Evolutionary conservation across 129 eudicot species (phyloP), one percentile per base, ranked within the genome.

Genomic region (Pulicaria dysenterica): DNA sequence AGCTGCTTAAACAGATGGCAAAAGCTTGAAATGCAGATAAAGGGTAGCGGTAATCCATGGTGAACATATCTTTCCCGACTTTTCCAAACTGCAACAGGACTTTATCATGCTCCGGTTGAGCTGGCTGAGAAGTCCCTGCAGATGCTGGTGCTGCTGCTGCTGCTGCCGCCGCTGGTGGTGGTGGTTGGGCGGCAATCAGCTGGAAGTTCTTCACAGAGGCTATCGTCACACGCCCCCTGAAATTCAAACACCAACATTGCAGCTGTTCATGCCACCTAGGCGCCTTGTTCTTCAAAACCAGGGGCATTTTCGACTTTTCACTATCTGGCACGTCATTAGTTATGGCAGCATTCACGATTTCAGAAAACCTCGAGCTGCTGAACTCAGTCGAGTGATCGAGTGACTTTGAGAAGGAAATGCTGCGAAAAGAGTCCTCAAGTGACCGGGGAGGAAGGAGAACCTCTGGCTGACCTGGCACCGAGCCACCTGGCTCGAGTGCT

Each of bases 21-120:
- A 91, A 88, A 17, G 97, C 97, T 85, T 91, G 97, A 84, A 91
- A 91, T 15, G 97, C 97, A 47, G 97, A 91, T n/a, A 91, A 70
- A 5, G 97, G 97, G 80, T 91, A 91, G 54, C 95, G 81, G 10
- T 91, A 91, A 75, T 91, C 97, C 97, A 91, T 91, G 4, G 97
- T 91, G 57, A 87, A 88, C 89, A 91, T 83, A 74, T 87, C 95
- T 70, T 91, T 90, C 15, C 93, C 96, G 5, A 90, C 93, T 76
- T 90, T 90, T 16, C 96, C 96, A 54, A 90, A 90, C 56, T 90
- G 96, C 70, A 90, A 75, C 17, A 90, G 87, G 46, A 87, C 79
- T 51, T 90, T 90, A 58, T 90, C 96, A 58, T 83, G 94, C 70
- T 90, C 96, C 40, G 85, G 74, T 64, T 84, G 83, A 46, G 73